A percentile compares a stretch with the other conserved stretches of the same genome.
Evolutionary conservation across 768 basidiomycete species (phyloP).

Genomic region (Tulasnella sp.): DNA sequence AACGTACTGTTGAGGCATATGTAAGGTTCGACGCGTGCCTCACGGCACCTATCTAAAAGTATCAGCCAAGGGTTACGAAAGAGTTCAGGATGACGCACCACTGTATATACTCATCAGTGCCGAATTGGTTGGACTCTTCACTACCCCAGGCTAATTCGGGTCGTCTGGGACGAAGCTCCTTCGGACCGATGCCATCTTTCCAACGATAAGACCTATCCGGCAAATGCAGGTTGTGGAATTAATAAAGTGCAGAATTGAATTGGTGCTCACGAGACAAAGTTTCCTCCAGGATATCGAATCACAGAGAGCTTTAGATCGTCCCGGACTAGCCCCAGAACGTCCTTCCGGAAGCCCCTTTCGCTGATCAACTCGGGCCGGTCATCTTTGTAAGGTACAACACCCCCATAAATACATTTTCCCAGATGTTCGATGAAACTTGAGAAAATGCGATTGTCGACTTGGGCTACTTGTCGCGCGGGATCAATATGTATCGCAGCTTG

Average conservation of each 20-base stretch:
- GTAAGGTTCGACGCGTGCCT: conserved; percentile 47
- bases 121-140: conserved; percentile 55
- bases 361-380: conserved; percentile 33
- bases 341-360: conserved; percentile 41
- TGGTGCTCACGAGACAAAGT: background rate
- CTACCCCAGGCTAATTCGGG: conserved; percentile 56
- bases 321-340: conserved; percentile 41
- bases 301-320: conserved; percentile 43
- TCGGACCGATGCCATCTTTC: conserved; percentile 54
- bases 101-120: conserved; percentile 49
- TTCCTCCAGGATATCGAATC: conserved; percentile 51
- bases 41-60: conserved; percentile 32
- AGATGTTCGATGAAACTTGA: conserved; percentile 59
- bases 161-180: conserved; percentile 41
- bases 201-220: conserved; percentile 48
- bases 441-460: conserved; percentile 36
- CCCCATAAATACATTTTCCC: conserved; percentile 49
- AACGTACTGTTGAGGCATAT: conserved; percentile 45
- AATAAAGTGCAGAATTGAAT: too few relatives aligned
- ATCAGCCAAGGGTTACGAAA: background rate
- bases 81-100: conserved; percentile 31
- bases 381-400: conserved; percentile 36
- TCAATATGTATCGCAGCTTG: conserved; percentile 25
- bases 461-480: conserved; percentile 25
- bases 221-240: too few relatives aligned